A percentile compares a stretch with the other conserved stretches of the same genome.
These are phyloP conservation scores for Triglochin maritima DNA, from an alignment of 106 monocot species.

Conservation along the genomic window DNA sequence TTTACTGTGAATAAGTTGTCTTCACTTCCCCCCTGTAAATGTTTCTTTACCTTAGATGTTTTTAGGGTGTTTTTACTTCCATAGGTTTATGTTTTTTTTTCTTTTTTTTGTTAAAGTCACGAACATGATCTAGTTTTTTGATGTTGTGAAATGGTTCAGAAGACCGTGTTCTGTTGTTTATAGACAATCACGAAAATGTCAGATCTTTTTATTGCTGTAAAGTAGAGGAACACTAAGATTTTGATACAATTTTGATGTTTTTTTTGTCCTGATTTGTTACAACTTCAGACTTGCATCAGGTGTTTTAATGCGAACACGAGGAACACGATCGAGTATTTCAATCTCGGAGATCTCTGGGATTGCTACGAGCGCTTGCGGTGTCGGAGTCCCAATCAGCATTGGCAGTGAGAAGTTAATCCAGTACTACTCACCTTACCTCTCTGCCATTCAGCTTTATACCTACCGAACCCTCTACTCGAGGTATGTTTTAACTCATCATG, in stretches of 20 bases:
- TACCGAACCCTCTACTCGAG: neutral
- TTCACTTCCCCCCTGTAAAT: neutral
- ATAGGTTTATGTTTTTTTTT: neutral
- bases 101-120: neutral
- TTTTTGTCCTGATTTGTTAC: too few relatives aligned
- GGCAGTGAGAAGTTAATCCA: slow-evolving; percentile 8
- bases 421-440: slow-evolving; percentile 23
- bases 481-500: neutral
- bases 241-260: neutral
- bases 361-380: slow-evolving; percentile 33
- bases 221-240: neutral
- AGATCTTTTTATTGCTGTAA: neutral
- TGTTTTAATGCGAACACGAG: slow-evolving; percentile 1
- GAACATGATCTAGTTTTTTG: neutral
- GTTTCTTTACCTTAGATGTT: too few relatives aligned
- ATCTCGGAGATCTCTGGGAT: slow-evolving; percentile 26
- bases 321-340: slow-evolving; percentile 21
- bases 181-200: neutral
- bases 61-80: too few relatives aligned
- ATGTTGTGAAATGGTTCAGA: too few relatives aligned
- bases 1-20: neutral
- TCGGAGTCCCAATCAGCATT: slow-evolving; percentile 14
- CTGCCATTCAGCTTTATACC: slow-evolving; percentile 25
- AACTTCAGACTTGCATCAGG: neutral
- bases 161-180: too few relatives aligned